Evolutionary conservation across 352 stramenopile genomes (phyloP).

Genomic region (Globisporangium yorkense): DNA sequence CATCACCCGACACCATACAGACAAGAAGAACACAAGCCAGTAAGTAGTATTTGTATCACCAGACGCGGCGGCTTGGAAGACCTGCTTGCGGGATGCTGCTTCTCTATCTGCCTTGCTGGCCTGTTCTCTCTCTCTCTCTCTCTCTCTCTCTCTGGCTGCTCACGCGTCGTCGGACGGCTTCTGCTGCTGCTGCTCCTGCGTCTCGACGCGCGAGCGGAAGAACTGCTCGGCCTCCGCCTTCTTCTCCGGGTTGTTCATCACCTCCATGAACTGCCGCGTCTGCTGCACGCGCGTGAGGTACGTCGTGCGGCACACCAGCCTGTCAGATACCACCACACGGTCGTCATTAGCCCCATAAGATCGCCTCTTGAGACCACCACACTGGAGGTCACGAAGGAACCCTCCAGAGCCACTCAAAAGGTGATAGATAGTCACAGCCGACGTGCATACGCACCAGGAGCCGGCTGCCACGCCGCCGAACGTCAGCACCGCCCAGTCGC

Average conservation of each 20-base stretch:
- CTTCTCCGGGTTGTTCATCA: slow-evolving; percentile 76
- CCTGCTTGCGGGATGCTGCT: no score
- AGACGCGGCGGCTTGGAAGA: no score
- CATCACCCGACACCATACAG: no score
- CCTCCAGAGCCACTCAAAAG: no score
- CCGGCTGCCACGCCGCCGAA: slow-evolving; percentile 49
- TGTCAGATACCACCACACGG: slow-evolving; percentile 6
- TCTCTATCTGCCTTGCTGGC: no score
- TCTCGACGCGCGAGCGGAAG: slow-evolving; percentile 54
- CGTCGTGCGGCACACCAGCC: slow-evolving; percentile 53
- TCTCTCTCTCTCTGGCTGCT: background rate
- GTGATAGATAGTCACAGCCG: background rate
- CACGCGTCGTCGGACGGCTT: background rate
- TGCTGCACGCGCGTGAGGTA: slow-evolving; percentile 46
- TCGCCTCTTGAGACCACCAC: background rate
- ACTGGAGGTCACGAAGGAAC: background rate
- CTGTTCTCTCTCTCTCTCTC: background rate
- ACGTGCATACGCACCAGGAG: slow-evolving; percentile 33
- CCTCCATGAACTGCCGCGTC: slow-evolving; percentile 77
- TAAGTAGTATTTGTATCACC: no score
- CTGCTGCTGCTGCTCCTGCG: slow-evolving; percentile 13
- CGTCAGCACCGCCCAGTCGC: slow-evolving; percentile 58
- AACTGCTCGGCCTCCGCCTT: slow-evolving; percentile 76
- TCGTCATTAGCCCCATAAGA: no score
- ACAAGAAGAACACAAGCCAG: no score